A percentile compares a stretch with the other conserved stretches of the same genome.
These are phyloP conservation scores for Teratosphaeria epicoccoides DNA, from an alignment of 2,329 filamentous ascomycete species.

Conservation along the genomic window DNA sequence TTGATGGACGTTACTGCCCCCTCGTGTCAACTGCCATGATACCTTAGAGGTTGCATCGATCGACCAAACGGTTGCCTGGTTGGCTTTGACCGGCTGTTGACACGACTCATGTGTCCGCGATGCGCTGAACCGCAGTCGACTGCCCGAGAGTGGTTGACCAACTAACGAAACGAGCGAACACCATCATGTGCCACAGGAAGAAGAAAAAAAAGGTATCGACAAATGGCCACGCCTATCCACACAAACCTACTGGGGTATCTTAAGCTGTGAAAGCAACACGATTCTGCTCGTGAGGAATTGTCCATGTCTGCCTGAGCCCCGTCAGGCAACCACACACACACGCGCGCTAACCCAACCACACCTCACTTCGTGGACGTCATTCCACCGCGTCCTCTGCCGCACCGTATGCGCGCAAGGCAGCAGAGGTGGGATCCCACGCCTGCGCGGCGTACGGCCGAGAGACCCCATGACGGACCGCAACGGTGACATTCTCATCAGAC, in stretches of 20 bases:
- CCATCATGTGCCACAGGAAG: too few relatives aligned
- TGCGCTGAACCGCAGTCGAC: too few relatives aligned
- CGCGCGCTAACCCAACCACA: neutral
- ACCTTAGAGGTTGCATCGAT: too few relatives aligned
- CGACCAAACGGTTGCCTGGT: too few relatives aligned
- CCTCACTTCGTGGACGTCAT: neutral
- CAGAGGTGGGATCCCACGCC: neutral
- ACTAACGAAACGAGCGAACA: too few relatives aligned
- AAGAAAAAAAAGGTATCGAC: too few relatives aligned
- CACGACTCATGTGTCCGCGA: too few relatives aligned
- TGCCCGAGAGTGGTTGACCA: too few relatives aligned
- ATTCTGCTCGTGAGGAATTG: neutral
- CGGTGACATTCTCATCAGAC: neutral
- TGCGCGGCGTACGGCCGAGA: neutral
- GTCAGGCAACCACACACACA: neutral
- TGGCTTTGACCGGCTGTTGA: too few relatives aligned
- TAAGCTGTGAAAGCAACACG: neutral
- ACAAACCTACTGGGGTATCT: neutral
- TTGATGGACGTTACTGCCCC: neutral
- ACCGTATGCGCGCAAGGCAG: neutral
- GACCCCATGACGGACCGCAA: neutral
- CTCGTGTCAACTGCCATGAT: neutral
- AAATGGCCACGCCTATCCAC: neutral
- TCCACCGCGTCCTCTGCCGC: neutral
- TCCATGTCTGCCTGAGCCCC: neutral